Percentiles rank a stretch among this genome's conserved stretches.
phyloP scores from a whole-genome alignment of 306 rosid genomes.

The Quercus agrifolia region DNA sequence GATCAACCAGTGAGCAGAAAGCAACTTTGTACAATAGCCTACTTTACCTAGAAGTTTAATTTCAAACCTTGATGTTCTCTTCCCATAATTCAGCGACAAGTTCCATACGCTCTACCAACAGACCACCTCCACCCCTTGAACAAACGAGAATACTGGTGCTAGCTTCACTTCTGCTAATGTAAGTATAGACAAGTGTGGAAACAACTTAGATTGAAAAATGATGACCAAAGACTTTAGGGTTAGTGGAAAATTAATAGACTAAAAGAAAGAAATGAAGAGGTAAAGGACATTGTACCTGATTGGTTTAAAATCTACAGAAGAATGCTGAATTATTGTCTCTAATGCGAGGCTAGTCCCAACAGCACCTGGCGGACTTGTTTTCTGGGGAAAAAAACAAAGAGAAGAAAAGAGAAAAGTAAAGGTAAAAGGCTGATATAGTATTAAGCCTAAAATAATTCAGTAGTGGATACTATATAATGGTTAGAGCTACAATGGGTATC shows the following conservation, averaged over 20 bases:
- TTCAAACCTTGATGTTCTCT: constrained; percentile 74
- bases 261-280: constrained; percentile 8
- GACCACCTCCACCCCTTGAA: constrained; percentile 96
- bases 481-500: not conserved
- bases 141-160: constrained; percentile 73
- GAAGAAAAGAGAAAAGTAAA: constrained; percentile 14
- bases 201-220: not conserved
- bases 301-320: constrained; percentile 61
- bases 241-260: constrained; percentile 13
- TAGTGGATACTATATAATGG: constrained; percentile 3
- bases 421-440: constrained; percentile 13
- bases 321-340: constrained; percentile 84
- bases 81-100: constrained; percentile 88
- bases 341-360: constrained; percentile 92
- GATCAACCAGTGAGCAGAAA: constrained; percentile 30
- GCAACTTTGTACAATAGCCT: constrained; percentile 11
- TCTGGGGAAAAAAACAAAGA: constrained; percentile 41
- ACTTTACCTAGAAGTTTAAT: constrained; percentile 11
- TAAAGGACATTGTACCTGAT: constrained; percentile 47
- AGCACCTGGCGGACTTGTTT: constrained; percentile 73
- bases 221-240: constrained; percentile 5
- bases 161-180: constrained; percentile 61
- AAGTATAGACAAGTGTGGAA: constrained; percentile 5
- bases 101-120: constrained; percentile 81
- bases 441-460: not conserved